Conservation (phyloP, 2,329 filamentous ascomycete genomes). For the Pochonia chlamydosporia region DNA sequence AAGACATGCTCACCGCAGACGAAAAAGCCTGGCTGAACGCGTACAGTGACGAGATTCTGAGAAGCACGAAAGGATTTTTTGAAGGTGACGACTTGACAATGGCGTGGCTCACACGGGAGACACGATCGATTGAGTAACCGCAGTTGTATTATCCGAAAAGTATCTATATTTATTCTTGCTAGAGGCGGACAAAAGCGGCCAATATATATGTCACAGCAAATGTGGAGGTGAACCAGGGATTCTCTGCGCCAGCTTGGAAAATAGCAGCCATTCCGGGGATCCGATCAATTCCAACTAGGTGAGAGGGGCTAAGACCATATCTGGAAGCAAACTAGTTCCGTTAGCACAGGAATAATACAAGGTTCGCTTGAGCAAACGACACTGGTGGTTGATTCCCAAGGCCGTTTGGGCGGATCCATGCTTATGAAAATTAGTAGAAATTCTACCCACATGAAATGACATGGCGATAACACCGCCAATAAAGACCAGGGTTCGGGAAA, state of each 20-base stretch:
- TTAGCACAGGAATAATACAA: neutral
- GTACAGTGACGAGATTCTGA: conserved; percentile 74
- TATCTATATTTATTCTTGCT: conserved; percentile 11
- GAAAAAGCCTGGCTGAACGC: conserved; percentile 86
- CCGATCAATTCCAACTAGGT: conserved; percentile 29
- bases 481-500: conserved; percentile 64
- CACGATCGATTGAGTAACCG: conserved; percentile 47
- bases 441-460: conserved; percentile 56
- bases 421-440: neutral
- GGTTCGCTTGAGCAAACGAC: neutral
- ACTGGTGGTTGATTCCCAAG: neutral
- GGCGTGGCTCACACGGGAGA: conserved; percentile 84
- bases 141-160: neutral
- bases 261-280: conserved; percentile 31
- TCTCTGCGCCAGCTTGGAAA: conserved; percentile 45
- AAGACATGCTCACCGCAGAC: conserved; percentile 58
- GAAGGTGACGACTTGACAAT: conserved; percentile 63
- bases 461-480: conserved; percentile 60
- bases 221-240: conserved; percentile 59
- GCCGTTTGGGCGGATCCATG: too few species aligned
- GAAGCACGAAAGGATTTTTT: conserved; percentile 77
- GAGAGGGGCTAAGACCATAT: conserved; percentile 35
- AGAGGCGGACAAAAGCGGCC: conserved; percentile 46
- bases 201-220: conserved; percentile 70
- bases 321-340: conserved; percentile 31